These are phyloP conservation scores for Ilex asprella DNA, from an alignment of 257 asterid genomes.

Conservation along the genomic window DNA sequence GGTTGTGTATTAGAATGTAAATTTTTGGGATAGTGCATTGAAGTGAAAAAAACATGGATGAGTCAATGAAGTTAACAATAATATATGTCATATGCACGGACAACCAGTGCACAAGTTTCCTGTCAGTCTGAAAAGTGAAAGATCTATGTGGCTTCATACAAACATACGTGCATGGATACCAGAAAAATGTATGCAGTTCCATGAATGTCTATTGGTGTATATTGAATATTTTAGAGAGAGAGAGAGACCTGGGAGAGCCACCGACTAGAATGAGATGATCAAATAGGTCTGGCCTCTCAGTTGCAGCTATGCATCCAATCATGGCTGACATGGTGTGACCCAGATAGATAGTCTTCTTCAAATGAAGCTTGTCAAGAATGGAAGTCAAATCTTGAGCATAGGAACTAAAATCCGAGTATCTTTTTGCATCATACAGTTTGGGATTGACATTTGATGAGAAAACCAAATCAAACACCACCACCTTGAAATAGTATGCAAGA, in stretches of 20 bases:
- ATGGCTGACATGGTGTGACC: slow-evolving; percentile 21
- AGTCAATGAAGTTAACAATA: no score
- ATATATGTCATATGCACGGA: no score
- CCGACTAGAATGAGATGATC: slow-evolving; percentile 6
- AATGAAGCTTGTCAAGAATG: slow-evolving; percentile 13
- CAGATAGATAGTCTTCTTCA: slow-evolving; percentile 1
- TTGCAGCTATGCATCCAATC: slow-evolving; percentile 12
- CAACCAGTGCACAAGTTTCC: no score
- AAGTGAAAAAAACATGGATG: no score
- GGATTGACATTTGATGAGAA: slow-evolving; percentile 15
- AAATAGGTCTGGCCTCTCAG: slow-evolving; percentile 12
- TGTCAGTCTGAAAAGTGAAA: not conserved
- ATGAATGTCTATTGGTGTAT: no score
- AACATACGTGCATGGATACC: no score
- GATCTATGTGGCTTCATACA: no score
- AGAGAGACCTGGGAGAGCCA: slow-evolving; percentile 14
- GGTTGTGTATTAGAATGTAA: no score
- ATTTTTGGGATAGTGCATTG: no score
- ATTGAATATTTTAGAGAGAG: not conserved
- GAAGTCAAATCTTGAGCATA: slow-evolving; percentile 16
- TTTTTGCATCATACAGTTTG: slow-evolving; percentile 10
- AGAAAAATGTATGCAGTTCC: no score
- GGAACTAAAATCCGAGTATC: slow-evolving; percentile 7
- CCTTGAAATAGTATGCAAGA: slow-evolving; percentile 12
- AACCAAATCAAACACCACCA: slow-evolving; percentile 14